Evolutionary conservation across 495 filamentous ascomycete species (phyloP).

Genomic region (Penicillium turbatum): DNA sequence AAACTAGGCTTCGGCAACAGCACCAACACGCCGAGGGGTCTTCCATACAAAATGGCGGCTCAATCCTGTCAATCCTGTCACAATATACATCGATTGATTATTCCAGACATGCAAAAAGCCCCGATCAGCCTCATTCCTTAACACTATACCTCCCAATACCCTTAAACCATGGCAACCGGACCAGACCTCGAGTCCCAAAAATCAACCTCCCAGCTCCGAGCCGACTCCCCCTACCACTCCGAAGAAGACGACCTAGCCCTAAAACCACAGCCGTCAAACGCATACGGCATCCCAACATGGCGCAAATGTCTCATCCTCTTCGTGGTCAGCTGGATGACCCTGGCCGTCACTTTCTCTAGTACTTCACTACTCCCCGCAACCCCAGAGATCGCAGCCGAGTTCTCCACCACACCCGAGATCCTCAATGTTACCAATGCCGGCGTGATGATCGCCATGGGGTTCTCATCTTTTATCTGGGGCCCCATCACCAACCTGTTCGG

Average conservation of each 20-base stretch:
- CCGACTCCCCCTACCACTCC: constrained; percentile 16
- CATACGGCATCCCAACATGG: constrained; percentile 34
- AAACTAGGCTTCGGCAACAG: constrained; percentile 5
- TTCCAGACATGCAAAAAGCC: not conserved
- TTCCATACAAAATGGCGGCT: constrained; percentile 7
- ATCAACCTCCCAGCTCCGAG: constrained; percentile 7
- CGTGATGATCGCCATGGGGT: constrained; percentile 54
- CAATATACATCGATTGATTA: not conserved
- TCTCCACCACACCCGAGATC: constrained; percentile 35
- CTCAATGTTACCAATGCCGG: constrained; percentile 46
- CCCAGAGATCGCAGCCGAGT: constrained; percentile 40
- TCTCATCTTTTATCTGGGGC: constrained; percentile 51
- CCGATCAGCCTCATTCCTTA: not conserved
- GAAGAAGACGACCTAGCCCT: constrained; percentile 12
- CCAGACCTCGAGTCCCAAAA: constrained; percentile 26
- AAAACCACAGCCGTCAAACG: constrained; percentile 16
- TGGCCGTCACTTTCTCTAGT: constrained; percentile 41
- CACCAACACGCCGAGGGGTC: constrained; percentile 3
- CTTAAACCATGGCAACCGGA: not conserved
- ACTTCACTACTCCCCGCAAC: constrained; percentile 41
- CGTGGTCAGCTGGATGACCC: constrained; percentile 41
- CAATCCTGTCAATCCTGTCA: not conserved
- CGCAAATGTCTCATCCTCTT: constrained; percentile 44
- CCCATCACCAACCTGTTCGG: constrained; percentile 42
- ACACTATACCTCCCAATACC: not conserved